Base-by-base conservation (phyloP, 345 rosid species). In the Kandelia obovata region DNA sequence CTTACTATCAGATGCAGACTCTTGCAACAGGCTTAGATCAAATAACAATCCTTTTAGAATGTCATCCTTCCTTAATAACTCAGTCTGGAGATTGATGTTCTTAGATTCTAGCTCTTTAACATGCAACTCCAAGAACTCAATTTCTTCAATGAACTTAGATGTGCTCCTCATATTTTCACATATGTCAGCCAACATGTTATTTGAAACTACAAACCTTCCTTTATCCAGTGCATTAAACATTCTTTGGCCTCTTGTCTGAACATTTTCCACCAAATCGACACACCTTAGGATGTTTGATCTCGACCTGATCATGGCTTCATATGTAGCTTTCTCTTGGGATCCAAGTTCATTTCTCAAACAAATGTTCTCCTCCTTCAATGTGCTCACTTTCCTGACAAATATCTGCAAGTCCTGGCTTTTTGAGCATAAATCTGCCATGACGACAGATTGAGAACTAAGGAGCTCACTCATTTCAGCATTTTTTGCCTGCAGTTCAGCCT, bases 1-100 rank as follows among this genome's bases (percentile, higher is more conserved):
- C 69, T 77, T 87, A 20, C 83, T 78, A 68, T 72, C 86, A 61
- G 97, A 91, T 65, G 96, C 92, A 72, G 99, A 89, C 71, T 91
- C 99, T 74, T 94, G 99, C 75, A 94, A 73, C 70, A 89, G 78
- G 79, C 96, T 87, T 62, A 91, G 80, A 79, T 95, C 96, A 83
- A 95, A 95, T 73, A 77, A 81, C 71, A 95, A 72, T 65, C 97
- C 99, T 61, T 85, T 83, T 27, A 91, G 67, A 78, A 95, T 82
- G 49, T 88, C 92, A 71, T 95, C 93, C 72, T 91, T 95, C 83
- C 97, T 88, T 58, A 73, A 71, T 78, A 89, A 71, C 83, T 95
- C 96, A 62, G 78, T 80, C 63, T 75, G 86, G 69, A 91, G 91
- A 76, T 47, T 78, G 46, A 37, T 62, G 81, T 85, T 89, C 70